Evolutionary conservation across 331 rosid species (phyloP).

Genomic region (Acacia concinna): DNA sequence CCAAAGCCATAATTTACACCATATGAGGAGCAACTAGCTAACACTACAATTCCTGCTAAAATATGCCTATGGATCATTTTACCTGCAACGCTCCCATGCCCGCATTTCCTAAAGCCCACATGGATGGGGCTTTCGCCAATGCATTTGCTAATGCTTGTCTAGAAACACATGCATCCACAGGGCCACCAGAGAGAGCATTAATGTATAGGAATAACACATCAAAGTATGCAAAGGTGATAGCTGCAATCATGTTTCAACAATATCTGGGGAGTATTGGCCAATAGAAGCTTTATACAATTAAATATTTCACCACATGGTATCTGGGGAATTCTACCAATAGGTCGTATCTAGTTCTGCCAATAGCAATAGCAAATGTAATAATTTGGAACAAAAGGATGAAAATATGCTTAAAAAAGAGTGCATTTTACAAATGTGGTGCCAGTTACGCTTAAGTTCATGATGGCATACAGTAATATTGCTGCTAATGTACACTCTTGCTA

Average conservation of each 20-base stretch:
- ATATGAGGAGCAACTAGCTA: not conserved
- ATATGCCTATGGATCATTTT: not conserved
- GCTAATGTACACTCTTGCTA: not conserved
- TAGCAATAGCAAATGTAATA: not conserved
- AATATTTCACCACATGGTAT: not conserved
- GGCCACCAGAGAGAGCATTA: not conserved
- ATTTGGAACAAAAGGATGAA: not conserved
- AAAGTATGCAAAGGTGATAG: not conserved
- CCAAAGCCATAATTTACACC: not conserved
- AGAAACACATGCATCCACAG: constrained; percentile 19
- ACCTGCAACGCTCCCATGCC: constrained; percentile 99
- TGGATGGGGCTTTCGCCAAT: constrained; percentile 88
- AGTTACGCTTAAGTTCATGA: not conserved
- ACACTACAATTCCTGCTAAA: not conserved
- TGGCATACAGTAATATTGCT: not conserved
- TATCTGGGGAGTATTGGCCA: not conserved
- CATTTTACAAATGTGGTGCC: not conserved
- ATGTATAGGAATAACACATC: not conserved
- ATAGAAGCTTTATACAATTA: not conserved
- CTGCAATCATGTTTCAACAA: not conserved
- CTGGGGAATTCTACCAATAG: not conserved
- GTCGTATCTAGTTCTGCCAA: not conserved
- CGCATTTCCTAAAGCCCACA: constrained; percentile 95
- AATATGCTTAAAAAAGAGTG: not conserved
- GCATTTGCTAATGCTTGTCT: constrained; percentile 92